phyloP scores from a whole-genome alignment of 371 early-diverging fungal species.

The Lichtheimia corymbifera region DNA sequence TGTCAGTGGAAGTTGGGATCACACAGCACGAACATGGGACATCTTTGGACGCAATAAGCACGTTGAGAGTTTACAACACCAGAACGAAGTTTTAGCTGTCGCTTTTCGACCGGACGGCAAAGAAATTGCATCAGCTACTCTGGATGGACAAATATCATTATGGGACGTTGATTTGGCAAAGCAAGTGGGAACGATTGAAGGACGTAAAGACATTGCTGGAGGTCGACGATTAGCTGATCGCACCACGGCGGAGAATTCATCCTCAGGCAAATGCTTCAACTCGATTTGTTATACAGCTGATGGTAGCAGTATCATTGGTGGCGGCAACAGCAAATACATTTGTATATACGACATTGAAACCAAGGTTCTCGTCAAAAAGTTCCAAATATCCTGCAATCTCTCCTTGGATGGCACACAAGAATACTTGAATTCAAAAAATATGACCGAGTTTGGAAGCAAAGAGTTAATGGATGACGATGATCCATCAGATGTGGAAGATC shows the following conservation, averaged over 20 bases:
- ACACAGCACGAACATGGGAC: slow-evolving; percentile 92
- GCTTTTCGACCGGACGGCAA: slow-evolving; percentile 91
- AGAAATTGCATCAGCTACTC: slow-evolving; percentile 82
- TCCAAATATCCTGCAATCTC: slow-evolving; percentile 88
- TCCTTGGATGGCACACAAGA: slow-evolving; percentile 93
- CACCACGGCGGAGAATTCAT: slow-evolving; percentile 74
- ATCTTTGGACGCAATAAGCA: slow-evolving; percentile 85
- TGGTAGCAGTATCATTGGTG: slow-evolving; percentile 87
- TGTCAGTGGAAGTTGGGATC: slow-evolving; percentile 94
- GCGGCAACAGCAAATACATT: slow-evolving; percentile 93
- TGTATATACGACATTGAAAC: slow-evolving; percentile 91
- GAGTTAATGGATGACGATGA: slow-evolving; percentile 78
- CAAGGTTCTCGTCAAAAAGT: slow-evolving; percentile 81
- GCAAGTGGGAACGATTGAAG: slow-evolving; percentile 81
- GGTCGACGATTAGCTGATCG: slow-evolving; percentile 81
- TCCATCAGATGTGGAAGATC: slow-evolving; percentile 82
- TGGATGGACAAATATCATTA: slow-evolving; percentile 92
- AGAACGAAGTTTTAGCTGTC: slow-evolving; percentile 86
- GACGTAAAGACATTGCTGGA: slow-evolving; percentile 89
- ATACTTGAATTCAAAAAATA: slow-evolving; percentile 83
- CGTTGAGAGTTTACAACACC: slow-evolving; percentile 80
- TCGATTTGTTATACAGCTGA: slow-evolving; percentile 94
- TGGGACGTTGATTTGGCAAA: slow-evolving; percentile 83
- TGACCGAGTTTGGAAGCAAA: slow-evolving; percentile 92
- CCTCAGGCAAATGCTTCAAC: slow-evolving; percentile 88